Evolutionary conservation across 805 yeast genomes (phyloP).

Genomic region (Kuraishia piskuri): DNA sequence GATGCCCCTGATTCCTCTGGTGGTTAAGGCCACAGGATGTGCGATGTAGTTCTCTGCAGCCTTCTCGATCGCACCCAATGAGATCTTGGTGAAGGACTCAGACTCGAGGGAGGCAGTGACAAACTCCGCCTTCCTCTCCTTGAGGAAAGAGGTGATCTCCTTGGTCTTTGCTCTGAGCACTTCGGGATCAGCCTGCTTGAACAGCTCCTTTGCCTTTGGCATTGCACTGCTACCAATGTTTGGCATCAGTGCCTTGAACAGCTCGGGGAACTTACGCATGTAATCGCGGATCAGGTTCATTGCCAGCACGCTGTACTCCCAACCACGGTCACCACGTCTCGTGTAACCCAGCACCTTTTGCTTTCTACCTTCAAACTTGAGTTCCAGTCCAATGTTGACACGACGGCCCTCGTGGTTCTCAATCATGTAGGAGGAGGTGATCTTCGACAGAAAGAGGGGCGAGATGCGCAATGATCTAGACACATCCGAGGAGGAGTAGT

Average conservation of each 20-base stretch:
- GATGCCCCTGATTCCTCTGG: conserved; percentile 64
- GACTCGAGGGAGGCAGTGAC: conserved; percentile 66
- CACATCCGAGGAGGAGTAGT: conserved; percentile 58
- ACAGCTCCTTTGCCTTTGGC: conserved; percentile 29
- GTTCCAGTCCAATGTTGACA: conserved; percentile 69
- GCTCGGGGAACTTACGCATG: conserved; percentile 46
- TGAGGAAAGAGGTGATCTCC: conserved; percentile 32
- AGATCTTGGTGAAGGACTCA: conserved; percentile 62
- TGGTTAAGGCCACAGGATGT: conserved; percentile 34
- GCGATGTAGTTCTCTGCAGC: conserved; percentile 38
- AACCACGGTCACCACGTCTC: conserved; percentile 49
- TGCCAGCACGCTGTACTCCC: conserved; percentile 83
- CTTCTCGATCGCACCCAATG: conserved; percentile 61
- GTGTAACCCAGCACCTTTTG: conserved; percentile 87
- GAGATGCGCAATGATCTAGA: conserved; percentile 48
- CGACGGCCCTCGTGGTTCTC: conserved; percentile 36
- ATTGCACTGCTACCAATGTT: conserved; percentile 16
- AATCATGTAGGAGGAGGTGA: conserved; percentile 68
- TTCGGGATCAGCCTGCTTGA: conserved; percentile 27
- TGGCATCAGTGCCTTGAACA: conserved; percentile 32
- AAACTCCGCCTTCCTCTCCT: conserved; percentile 37
- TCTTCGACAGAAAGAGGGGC: conserved; percentile 62
- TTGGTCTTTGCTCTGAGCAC: conserved; percentile 34
- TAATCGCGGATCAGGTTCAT: conserved; percentile 57
- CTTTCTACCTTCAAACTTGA: conserved; percentile 74